These are phyloP conservation scores for Arabidopsis thaliana DNA, from an alignment of 345 rosid genomes.

Conservation along the genomic window TAIR10.1 NC_003074.8:22505001-22505500, in stretches of 20 bases:
- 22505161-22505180: neutral
- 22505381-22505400: constrained; percentile 95
- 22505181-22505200: constrained; percentile 77
- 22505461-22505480: neutral
- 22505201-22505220: constrained; percentile 79
- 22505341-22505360: neutral
- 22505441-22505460: constrained; percentile 65
- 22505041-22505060: constrained; percentile 79
- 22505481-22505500: neutral
- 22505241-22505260: constrained; percentile 80
- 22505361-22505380: constrained; percentile 54
- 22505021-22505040: constrained; percentile 98
- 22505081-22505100: constrained; percentile 29
- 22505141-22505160: constrained; percentile 7
- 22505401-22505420: constrained; percentile 93
- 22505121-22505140: constrained; percentile 13
- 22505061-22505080: constrained; percentile 87
- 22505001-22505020: constrained; percentile 67
- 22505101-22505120: constrained; percentile 8
- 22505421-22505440: constrained; percentile 91
- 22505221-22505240: constrained; percentile 83
- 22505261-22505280: constrained; percentile 77
- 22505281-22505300: constrained; percentile 31
- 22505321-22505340: neutral
- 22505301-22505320: constrained; percentile 3